phyloP scores from a whole-genome alignment of 306 rosid genomes.

The Luffa aegyptiaca region DNA sequence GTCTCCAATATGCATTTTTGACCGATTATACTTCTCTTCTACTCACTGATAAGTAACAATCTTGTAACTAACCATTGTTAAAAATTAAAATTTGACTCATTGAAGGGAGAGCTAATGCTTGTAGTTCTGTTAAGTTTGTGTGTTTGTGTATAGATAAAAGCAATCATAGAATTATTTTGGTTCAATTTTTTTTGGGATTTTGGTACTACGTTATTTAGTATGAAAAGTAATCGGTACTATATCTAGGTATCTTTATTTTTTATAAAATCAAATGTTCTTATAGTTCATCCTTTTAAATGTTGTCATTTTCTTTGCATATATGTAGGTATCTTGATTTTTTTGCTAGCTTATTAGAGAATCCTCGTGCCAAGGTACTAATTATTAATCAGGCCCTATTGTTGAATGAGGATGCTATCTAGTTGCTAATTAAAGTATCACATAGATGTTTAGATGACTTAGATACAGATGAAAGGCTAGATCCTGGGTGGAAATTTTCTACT shows the following conservation, averaged over 20 bases:
- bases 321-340: conserved; percentile 86
- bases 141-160: not conserved
- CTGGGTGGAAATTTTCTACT: conserved; percentile 35
- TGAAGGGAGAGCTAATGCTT: too few species aligned
- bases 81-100: too few species aligned
- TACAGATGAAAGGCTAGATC: conserved; percentile 36
- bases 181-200: not conserved
- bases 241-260: not conserved
- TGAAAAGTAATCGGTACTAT: not conserved
- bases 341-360: conserved; percentile 83
- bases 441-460: conserved; percentile 46
- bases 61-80: too few species aligned
- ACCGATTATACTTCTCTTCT: too few species aligned
- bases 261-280: not conserved
- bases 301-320: conserved; percentile 37
- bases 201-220: not conserved
- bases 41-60: too few species aligned
- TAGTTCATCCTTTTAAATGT: not conserved
- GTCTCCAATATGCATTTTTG: too few species aligned
- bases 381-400: conserved; percentile 48
- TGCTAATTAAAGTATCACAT: conserved; percentile 51
- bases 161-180: not conserved
- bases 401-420: conserved; percentile 45
- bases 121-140: not conserved
- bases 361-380: conserved; percentile 65